Evolutionary conservation across 2,329 filamentous ascomycete species (phyloP).

Genomic region (Fusarium sp.): DNA sequence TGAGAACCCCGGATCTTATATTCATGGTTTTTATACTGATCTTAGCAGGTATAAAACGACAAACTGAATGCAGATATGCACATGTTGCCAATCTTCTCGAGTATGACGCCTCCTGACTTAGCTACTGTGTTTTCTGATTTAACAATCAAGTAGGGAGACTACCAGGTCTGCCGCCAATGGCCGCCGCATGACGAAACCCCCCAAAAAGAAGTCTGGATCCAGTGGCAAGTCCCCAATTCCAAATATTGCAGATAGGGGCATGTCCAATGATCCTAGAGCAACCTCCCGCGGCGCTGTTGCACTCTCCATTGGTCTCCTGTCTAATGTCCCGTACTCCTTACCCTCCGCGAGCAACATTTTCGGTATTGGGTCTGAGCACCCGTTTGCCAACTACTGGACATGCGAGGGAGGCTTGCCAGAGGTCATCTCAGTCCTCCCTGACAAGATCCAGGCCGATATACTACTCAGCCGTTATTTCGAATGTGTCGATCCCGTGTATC

Average conservation of each 20-base stretch:
- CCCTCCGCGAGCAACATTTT: constrained; percentile 82
- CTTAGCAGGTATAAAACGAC: constrained; percentile 76
- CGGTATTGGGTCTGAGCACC: constrained; percentile 82
- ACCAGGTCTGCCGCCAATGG: constrained; percentile 66
- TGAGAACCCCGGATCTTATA: constrained; percentile 53
- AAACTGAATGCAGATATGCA: constrained; percentile 81
- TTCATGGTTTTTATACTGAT: constrained; percentile 24
- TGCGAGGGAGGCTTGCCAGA: constrained; percentile 80
- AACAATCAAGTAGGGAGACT: constrained; percentile 63
- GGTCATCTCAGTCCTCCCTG: constrained; percentile 80
- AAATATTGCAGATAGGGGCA: constrained; percentile 68
- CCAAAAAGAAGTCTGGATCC: constrained; percentile 64
- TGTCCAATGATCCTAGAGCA: constrained; percentile 59
- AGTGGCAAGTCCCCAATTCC: constrained; percentile 60
- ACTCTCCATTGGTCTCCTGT: constrained; percentile 73
- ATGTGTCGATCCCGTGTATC: constrained; percentile 83
- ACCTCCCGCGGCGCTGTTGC: constrained; percentile 66
- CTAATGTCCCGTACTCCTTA: constrained; percentile 78
- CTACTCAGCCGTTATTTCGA: constrained; percentile 74
- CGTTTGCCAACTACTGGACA: constrained; percentile 88
- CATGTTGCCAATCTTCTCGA: constrained; percentile 82
- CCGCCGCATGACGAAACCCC: constrained; percentile 69
- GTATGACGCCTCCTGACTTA: constrained; percentile 60
- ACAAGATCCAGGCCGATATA: constrained; percentile 81
- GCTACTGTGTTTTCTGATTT: constrained; percentile 26